Base-by-base conservation (phyloP, 2,329 filamentous ascomycete species). In the Fusarium tupiense region DNA sequence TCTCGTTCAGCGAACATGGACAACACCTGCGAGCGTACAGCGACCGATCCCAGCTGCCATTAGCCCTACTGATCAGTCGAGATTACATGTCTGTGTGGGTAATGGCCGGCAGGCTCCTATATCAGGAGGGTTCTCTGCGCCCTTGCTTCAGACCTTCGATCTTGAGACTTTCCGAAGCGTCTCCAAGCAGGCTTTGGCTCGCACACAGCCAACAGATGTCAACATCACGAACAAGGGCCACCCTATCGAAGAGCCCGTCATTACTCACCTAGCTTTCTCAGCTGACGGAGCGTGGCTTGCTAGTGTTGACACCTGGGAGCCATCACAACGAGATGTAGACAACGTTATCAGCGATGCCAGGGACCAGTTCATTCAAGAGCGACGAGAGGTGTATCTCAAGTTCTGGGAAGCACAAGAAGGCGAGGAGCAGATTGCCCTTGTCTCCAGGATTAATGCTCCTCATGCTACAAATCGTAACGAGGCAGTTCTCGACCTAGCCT, bases 231-330 rank as follows among this genome's bases (percentile, higher is more conserved):
- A 91, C 20, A 91, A 93, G 73, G 91, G 93, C 10, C 88, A 90
- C 59, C 87, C 89, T 9, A 90, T 98, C 57, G 87, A 90, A 20
- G 93, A 98, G 76, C 96, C 96, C 2, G 90, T 92, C 70, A 89
- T 98, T 53, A 92, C 90, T 12, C 89, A 93, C 64, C 85, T 98
- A 58, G 89, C 91, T 49, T 90, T 96, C 75, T 96, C 93, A 49
- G 85, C 88, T 57, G 92, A 98, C 79, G 96, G 96, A 24, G 88
- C 91, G 74, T 98, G 96, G 95, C 88, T 99, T 65, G 95, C 93
- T 9, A 98, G 94, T 4, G 89, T 97, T 3, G 96, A 99, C 80
- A 93, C 95, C 78, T 99, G 96, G 96, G 88, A 89, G 59, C 95
- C 95, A 3, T 90, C 93, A 16, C 84, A 85, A 19, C 86, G 89